Evolutionary conservation across 148 eudicot species (phyloP), one percentile per base, ranked within the genome.

Genomic region (Rhododendron molle): DNA sequence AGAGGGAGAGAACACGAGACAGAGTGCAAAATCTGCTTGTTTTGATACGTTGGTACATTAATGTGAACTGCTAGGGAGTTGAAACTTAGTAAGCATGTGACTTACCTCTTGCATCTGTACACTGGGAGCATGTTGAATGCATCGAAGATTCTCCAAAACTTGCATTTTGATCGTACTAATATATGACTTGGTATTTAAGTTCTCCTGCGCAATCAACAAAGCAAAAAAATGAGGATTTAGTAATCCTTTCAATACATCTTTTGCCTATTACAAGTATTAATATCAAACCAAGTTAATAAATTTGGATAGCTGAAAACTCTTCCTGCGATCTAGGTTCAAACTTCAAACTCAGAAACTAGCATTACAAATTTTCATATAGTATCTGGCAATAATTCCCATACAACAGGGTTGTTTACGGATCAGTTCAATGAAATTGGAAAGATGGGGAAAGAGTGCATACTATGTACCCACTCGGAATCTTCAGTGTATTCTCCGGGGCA

Each of bases 51-150:
- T 44, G 34, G 28, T 32, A 40, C 49, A 47, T 46, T 26, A 46
- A 46, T 36, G 80, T 40, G 28, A 78, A 38, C 78, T 16, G 13
- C n/a, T 20, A 74, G 78, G 78, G 78, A 74, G 46, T 38, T 74
- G 16, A 30, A 71, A 71, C 76, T 71, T 32, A 14, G 78, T 56
- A 30, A 56, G 20, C 32, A 71, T 58, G 56, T 58, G 65, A 89
- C 89, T 90, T 77, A 97, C 99, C 98, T 97, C 98, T 84, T 97
- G 99, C 98, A 97, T 91, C 88, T 97, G 99, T 28, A 97, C 99
- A 81, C 98, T 89, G 2, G 99, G 99, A 89, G 99, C 98, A 91
- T 94, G 98, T 88, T 97, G 99, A 85, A 97, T 95, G 91, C 93
- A 90, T 49, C 98, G 93, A 81, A 95, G 98, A 87, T 97, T 97